Evolutionary conservation across 805 yeast species (phyloP).

Genomic region (Hanseniaspora thailandica): DNA sequence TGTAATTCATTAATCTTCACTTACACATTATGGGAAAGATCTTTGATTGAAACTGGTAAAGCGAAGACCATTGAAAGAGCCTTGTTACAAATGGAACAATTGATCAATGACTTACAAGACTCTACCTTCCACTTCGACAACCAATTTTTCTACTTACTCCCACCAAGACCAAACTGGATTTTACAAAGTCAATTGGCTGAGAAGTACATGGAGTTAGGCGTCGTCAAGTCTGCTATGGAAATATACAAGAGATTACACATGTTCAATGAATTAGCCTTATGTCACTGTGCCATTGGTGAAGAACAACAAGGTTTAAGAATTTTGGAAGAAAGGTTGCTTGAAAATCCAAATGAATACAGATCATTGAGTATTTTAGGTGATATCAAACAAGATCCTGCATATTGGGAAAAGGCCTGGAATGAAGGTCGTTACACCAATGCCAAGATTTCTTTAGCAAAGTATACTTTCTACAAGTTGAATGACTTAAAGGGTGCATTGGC

Average conservation of each 20-base stretch:
- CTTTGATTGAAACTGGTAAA: constrained; percentile 64
- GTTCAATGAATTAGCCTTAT: constrained; percentile 75
- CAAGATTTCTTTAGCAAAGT: constrained; percentile 67
- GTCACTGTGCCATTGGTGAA: constrained; percentile 77
- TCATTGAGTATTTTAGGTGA: constrained; percentile 80
- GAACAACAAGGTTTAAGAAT: constrained; percentile 53
- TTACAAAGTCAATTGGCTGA: constrained; percentile 77
- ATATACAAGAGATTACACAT: constrained; percentile 70
- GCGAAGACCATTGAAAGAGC: constrained; percentile 90
- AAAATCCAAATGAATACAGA: constrained; percentile 65
- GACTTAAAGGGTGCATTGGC: constrained; percentile 44
- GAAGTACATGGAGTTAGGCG: constrained; percentile 73
- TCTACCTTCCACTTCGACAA: constrained; percentile 37
- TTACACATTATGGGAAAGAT: constrained; percentile 81
- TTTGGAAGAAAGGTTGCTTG: constrained; percentile 40
- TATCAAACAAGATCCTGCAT: constrained; percentile 56
- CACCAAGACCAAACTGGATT: constrained; percentile 73
- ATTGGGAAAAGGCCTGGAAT: constrained; percentile 84
- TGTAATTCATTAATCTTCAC: constrained; percentile 68
- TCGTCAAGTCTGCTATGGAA: constrained; percentile 74
- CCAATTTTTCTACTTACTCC: constrained; percentile 63
- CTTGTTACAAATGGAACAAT: constrained; percentile 77
- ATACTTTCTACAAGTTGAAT: constrained; percentile 42
- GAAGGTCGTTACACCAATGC: constrained; percentile 74
- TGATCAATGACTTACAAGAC: constrained; percentile 73